Evolutionary conservation across 768 basidiomycete genomes (phyloP).

Genomic region (Suillus plorans): DNA sequence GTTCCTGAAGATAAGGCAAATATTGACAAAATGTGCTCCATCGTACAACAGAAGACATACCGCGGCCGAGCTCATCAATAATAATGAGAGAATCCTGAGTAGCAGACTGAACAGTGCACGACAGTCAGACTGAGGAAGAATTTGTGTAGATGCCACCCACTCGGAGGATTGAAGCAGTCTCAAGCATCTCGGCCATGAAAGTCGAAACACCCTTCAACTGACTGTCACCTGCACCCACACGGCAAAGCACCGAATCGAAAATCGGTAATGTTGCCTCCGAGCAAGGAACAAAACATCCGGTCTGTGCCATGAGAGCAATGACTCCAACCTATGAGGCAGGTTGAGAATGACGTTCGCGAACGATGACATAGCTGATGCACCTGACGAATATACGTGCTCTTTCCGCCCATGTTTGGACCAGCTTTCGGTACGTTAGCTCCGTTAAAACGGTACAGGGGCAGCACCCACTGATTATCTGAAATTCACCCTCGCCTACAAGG

Average conservation of each 20-base stretch:
- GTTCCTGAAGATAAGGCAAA: conserved; percentile 57
- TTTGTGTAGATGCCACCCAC: conserved; percentile 38
- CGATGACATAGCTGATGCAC: conserved; percentile 31
- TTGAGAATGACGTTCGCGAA: neutral
- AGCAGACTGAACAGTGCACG: conserved; percentile 59
- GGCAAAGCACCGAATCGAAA: conserved; percentile 93
- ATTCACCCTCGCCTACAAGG: conserved; percentile 76
- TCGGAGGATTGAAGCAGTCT: conserved; percentile 92
- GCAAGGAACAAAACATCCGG: conserved; percentile 95
- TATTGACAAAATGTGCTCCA: neutral
- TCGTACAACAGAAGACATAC: conserved; percentile 32
- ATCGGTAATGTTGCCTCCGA: conserved; percentile 82
- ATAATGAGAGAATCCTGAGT: conserved; percentile 92
- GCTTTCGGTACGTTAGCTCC: conserved; percentile 42
- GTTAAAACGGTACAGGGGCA: neutral
- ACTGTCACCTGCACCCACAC: conserved; percentile 97
- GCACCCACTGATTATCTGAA: conserved; percentile 86
- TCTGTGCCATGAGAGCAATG: conserved; percentile 95
- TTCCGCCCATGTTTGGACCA: conserved; percentile 99
- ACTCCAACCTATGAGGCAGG: conserved; percentile 70
- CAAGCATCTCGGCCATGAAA: conserved; percentile 99
- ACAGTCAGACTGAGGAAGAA: neutral
- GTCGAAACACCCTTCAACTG: conserved; percentile 98
- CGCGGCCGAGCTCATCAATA: conserved; percentile 95
- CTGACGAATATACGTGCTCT: conserved; percentile 95